A percentile compares a stretch with the other conserved stretches of the same genome.
These are phyloP conservation scores for Pinus taeda DNA, from an alignment of 75 land plant species.

Conservation along the genomic window DNA sequence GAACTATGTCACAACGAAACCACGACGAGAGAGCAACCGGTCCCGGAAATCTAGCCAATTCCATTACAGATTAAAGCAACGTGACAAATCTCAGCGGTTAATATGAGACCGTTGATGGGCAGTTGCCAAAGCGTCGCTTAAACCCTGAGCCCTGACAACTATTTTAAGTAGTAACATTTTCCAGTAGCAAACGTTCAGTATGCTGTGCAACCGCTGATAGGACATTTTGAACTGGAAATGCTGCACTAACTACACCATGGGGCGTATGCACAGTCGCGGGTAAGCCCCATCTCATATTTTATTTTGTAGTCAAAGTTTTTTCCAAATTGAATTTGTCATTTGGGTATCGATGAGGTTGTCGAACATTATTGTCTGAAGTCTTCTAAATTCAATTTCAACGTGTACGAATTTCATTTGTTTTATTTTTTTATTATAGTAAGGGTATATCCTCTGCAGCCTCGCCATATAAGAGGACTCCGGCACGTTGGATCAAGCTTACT, in stretches of 20 bases:
- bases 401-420: background rate
- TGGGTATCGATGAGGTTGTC: background rate
- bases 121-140: too few relatives aligned
- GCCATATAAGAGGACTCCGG: conserved; percentile 86
- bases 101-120: too few relatives aligned
- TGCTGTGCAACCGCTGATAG: too few relatives aligned
- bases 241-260: conserved; percentile 20
- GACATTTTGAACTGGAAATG: too few relatives aligned
- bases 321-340: background rate
- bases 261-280: conserved; percentile 56
- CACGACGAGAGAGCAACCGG: too few relatives aligned
- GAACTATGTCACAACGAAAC: too few relatives aligned
- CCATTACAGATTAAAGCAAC: too few relatives aligned
- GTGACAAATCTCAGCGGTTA: too few relatives aligned
- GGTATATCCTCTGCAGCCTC: conserved; percentile 90
- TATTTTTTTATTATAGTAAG: conserved; percentile 40
- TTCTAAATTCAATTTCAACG: background rate
- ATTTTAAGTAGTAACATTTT: too few relatives aligned
- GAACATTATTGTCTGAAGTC: background rate
- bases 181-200: too few relatives aligned
- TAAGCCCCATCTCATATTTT: conserved; percentile 3
- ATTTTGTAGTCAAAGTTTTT: background rate
- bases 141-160: too few relatives aligned
- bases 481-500: conserved; percentile 78
- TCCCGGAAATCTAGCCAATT: too few relatives aligned